Conservation (phyloP, 495 filamentous ascomycete species). For the Aspergillus kassunensis region DNA sequence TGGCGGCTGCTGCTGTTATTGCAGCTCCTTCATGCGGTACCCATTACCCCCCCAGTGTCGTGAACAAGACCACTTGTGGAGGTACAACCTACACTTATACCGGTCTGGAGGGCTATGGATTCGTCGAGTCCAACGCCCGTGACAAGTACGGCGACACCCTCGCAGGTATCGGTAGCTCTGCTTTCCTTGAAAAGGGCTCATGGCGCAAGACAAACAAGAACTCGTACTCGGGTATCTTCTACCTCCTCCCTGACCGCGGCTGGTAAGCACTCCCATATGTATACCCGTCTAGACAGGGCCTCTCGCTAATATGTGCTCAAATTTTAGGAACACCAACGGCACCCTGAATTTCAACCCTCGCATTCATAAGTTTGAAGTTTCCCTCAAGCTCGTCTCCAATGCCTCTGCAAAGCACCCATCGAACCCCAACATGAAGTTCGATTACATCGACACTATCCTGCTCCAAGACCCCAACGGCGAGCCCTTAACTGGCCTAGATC, state of each 20-base stretch:
- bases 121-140: slow-evolving; percentile 51
- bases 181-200: slow-evolving; percentile 56
- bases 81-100: slow-evolving; percentile 63
- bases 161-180: slow-evolving; percentile 63
- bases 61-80: slow-evolving; percentile 58
- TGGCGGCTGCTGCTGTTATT: slow-evolving; percentile 7
- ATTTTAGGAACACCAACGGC: slow-evolving; percentile 63
- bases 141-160: slow-evolving; percentile 76
- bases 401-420: slow-evolving; percentile 56
- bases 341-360: slow-evolving; percentile 71
- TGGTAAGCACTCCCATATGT: slow-evolving; percentile 40
- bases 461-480: slow-evolving; percentile 63
- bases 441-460: slow-evolving; percentile 64
- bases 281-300: not conserved
- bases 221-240: slow-evolving; percentile 62
- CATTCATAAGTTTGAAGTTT: slow-evolving; percentile 66
- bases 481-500: slow-evolving; percentile 70
- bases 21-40: not conserved
- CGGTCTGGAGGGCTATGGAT: slow-evolving; percentile 68
- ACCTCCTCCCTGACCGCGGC: slow-evolving; percentile 66
- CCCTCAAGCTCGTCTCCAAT: slow-evolving; percentile 49
- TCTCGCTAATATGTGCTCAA: slow-evolving; percentile 5
- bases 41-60: slow-evolving; percentile 17
- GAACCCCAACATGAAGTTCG: slow-evolving; percentile 59
- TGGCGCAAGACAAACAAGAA: slow-evolving; percentile 58